Percentiles rank a stretch among this genome's conserved stretches.
Conservation (phyloP, 1,284 basidiomycete species). For the Apiotrichum siamense region DNA sequence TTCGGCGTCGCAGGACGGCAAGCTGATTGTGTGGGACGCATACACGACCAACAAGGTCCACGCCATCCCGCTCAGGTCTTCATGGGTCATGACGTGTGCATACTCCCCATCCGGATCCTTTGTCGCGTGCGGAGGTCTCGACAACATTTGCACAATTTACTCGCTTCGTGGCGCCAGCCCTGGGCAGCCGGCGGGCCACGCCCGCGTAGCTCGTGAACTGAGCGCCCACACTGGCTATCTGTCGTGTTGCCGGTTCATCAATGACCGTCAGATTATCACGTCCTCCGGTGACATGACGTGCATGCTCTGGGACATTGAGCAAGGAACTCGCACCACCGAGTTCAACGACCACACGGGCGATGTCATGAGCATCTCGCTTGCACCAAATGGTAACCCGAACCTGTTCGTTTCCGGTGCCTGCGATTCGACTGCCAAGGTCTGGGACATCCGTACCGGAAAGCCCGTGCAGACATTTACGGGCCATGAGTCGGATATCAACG, state of each 20-base stretch:
- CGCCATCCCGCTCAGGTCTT: slow-evolving; percentile 92
- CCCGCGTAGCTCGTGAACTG: slow-evolving; percentile 67
- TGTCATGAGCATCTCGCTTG: slow-evolving; percentile 96
- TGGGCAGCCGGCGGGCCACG: slow-evolving; percentile 42
- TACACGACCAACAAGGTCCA: slow-evolving; percentile 99
- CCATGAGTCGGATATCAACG: slow-evolving; percentile 98
- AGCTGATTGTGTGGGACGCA: slow-evolving; percentile 99
- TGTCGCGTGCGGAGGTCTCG: slow-evolving; percentile 96
- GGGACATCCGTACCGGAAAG: slow-evolving; percentile 95
- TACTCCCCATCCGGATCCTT: slow-evolving; percentile 95
- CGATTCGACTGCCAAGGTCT: slow-evolving; percentile 94
- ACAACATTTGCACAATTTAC: slow-evolving; percentile 99
- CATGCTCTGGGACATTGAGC: slow-evolving; percentile 99
- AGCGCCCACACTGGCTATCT: slow-evolving; percentile 97
- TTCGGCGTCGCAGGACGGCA: slow-evolving; percentile 97
- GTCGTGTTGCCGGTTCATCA: slow-evolving; percentile 95
- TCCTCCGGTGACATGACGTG: slow-evolving; percentile 98
- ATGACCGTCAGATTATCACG: slow-evolving; percentile 95
- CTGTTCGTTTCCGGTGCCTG: slow-evolving; percentile 97
- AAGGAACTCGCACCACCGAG: slow-evolving; percentile 87
- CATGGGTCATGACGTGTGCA: slow-evolving; percentile 99
- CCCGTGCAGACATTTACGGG: slow-evolving; percentile 98
- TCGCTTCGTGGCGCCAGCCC: slow-evolving; percentile 55
- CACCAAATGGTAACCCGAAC: slow-evolving; percentile 88
- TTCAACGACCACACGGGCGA: slow-evolving; percentile 99